Base-by-base conservation (phyloP, 352 stramenopile genomes). In the Phytophthora ramorum region DNA sequence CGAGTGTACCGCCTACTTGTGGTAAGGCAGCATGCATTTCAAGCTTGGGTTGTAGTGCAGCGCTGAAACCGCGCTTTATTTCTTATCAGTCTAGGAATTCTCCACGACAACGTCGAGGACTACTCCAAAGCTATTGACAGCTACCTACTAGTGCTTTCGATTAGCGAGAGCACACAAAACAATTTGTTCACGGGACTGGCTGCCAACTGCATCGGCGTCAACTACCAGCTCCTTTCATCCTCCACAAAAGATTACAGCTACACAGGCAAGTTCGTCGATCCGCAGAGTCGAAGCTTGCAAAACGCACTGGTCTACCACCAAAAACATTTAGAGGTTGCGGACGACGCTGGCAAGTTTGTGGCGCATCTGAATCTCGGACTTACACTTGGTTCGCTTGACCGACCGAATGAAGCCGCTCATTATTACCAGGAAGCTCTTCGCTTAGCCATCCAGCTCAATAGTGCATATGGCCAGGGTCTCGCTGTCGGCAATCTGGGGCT, bases 361-460 rank as follows among this genome's bases (percentile, higher is more conserved):
- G 85, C 89, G 4, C 77, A 96, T 52, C 69, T 94, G 32, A 97
- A 97, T 58, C 54, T 97, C 22, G 87, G 90, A 6, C 77, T 97
- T 16, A 86, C 87, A n/a, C 78, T 83, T 2, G 83, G 83, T 4
- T 90, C 87, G 3, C 68, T 97, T 8, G 71, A 76, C 12, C 72
- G 83, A 8, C 80, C 85, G 30, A 85, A 87, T 41, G 79, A 91
- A 50, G 89, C 88, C 34, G 89, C 91, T 17, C 79, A 81, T 16
- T 87, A 96, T 56, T 87, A 96, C 56, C 91, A 97, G 56, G 87
- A 97, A 63, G 89, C 87, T 0, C 75, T 97, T 47, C 87, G 90
- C 14, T 66, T 96, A 13, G 85, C 89, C 16, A 96, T 97, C 40
- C 76, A 88, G 22, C 76, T 96, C 30, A 92, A 95, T 63, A 96